These are phyloP conservation scores for Leccinum ochraceum DNA, from an alignment of 768 basidiomycete species.

Conservation along the genomic window DNA sequence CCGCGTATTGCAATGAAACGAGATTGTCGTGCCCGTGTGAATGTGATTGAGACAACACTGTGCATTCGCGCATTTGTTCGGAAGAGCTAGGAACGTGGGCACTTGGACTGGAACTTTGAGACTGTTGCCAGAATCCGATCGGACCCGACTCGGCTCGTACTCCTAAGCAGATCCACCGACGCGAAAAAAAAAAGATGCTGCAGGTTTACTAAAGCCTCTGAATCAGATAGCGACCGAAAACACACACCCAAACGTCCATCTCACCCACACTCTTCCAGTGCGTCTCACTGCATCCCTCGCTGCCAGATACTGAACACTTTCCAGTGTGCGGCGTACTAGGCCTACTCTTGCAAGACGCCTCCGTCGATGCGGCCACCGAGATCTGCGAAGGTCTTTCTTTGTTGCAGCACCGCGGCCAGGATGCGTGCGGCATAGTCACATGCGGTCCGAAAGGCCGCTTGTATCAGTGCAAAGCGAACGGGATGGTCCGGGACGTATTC, in stretches of 20 bases:
- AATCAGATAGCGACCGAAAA: slow-evolving; percentile 1
- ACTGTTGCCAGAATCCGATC: background rate
- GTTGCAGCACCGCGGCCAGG: slow-evolving; percentile 95
- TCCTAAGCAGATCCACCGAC: background rate
- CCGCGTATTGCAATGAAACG: slow-evolving; percentile 48
- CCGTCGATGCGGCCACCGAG: slow-evolving; percentile 75
- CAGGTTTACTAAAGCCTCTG: background rate
- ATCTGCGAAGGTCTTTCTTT: slow-evolving; percentile 95
- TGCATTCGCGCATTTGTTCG: background rate
- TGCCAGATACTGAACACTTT: slow-evolving; percentile 9
- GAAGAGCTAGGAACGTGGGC: background rate
- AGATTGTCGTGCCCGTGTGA: background rate
- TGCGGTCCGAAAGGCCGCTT: slow-evolving; percentile 94
- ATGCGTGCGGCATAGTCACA: slow-evolving; percentile 97
- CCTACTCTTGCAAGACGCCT: slow-evolving; percentile 77
- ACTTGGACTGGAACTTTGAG: background rate
- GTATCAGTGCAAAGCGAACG: slow-evolving; percentile 98
- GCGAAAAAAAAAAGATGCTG: slow-evolving; percentile 9
- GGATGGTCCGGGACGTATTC: slow-evolving; percentile 98
- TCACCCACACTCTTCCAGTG: slow-evolving; percentile 26
- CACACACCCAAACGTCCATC: background rate
- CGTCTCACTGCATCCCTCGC: slow-evolving; percentile 16
- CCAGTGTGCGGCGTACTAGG: slow-evolving; percentile 93
- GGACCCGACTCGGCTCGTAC: slow-evolving; percentile 1
- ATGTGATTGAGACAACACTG: background rate